Conservation (phyloP, 2,329 filamentous ascomycete species). For the Hortaea sp. region DNA sequence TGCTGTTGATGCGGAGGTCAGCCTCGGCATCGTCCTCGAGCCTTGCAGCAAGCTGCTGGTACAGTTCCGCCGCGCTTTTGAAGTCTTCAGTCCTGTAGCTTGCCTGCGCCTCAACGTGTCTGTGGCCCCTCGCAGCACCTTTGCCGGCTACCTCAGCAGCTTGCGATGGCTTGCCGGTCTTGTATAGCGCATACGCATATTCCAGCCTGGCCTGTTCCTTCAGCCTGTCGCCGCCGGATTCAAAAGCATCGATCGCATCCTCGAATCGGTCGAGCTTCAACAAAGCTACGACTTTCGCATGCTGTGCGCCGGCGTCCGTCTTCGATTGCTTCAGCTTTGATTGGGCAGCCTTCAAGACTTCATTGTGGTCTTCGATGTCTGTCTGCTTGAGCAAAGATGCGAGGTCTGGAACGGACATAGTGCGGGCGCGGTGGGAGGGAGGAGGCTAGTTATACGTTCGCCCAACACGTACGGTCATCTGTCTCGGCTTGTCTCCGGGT, state of each 20-base stretch:
- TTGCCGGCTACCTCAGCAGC: slow-evolving; percentile 45
- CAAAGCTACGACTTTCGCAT: slow-evolving; percentile 63
- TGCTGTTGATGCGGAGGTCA: slow-evolving; percentile 67
- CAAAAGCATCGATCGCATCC: slow-evolving; percentile 61
- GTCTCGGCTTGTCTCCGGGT: too few relatives aligned
- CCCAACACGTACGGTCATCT: too few relatives aligned
- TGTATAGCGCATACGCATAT: slow-evolving; percentile 76
- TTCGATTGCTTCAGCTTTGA: slow-evolving; percentile 49
- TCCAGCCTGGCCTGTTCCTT: slow-evolving; percentile 55
- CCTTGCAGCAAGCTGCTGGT: slow-evolving; percentile 46
- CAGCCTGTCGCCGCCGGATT: slow-evolving; percentile 51
- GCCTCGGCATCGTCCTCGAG: slow-evolving; percentile 52
- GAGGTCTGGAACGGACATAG: slow-evolving; percentile 23
- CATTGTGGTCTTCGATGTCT: slow-evolving; percentile 60
- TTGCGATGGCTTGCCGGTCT: slow-evolving; percentile 57
- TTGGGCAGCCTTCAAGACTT: slow-evolving; percentile 58
- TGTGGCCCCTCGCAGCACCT: slow-evolving; percentile 38
- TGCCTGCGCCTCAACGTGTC: slow-evolving; percentile 53
- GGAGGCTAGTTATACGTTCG: too few relatives aligned
- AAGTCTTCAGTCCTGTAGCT: slow-evolving; percentile 70
- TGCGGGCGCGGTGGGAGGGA: not conserved
- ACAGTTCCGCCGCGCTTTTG: slow-evolving; percentile 53
- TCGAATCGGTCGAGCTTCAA: slow-evolving; percentile 75
- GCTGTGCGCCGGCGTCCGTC: slow-evolving; percentile 49
- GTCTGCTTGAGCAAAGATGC: slow-evolving; percentile 47